These are phyloP conservation scores for Antitrichia curtipendula DNA, from an alignment of 225 moss, liverwort and hornwort genomes.

Conservation along the genomic window DNA sequence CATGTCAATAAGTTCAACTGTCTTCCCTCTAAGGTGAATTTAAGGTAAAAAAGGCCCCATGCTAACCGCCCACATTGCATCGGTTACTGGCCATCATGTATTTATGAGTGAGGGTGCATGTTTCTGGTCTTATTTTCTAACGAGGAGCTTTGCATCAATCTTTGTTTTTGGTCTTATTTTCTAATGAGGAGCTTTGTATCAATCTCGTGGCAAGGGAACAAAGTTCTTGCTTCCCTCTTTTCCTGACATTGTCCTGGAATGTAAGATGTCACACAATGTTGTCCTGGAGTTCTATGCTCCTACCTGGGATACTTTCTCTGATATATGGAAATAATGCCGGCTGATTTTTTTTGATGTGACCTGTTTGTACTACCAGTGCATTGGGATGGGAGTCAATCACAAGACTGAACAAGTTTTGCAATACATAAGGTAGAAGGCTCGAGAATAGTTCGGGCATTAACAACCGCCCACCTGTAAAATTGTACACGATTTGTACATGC, in stretches of 20 bases:
- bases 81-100: accelerated
- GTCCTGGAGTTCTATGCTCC: not conserved
- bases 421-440: no score
- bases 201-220: not conserved
- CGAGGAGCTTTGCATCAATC: no score
- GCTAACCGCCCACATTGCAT: not conserved
- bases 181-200: not conserved
- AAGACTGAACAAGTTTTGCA: not conserved
- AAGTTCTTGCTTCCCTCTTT: not conserved
- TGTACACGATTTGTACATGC: no score
- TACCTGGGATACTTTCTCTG: not conserved
- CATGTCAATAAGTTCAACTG: not conserved
- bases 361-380: not conserved
- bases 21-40: not conserved
- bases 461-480: no score
- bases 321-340: not conserved
- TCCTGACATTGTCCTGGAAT: not conserved
- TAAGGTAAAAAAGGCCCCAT: not conserved
- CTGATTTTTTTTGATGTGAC: not conserved
- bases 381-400: not conserved
- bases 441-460: no score
- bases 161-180: not conserved
- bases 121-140: no score
- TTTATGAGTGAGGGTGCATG: accelerated
- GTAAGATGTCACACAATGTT: not conserved